Conservation (phyloP, 2,329 filamentous ascomycete genomes). For the Alternaria novae-zelandiae region DNA sequence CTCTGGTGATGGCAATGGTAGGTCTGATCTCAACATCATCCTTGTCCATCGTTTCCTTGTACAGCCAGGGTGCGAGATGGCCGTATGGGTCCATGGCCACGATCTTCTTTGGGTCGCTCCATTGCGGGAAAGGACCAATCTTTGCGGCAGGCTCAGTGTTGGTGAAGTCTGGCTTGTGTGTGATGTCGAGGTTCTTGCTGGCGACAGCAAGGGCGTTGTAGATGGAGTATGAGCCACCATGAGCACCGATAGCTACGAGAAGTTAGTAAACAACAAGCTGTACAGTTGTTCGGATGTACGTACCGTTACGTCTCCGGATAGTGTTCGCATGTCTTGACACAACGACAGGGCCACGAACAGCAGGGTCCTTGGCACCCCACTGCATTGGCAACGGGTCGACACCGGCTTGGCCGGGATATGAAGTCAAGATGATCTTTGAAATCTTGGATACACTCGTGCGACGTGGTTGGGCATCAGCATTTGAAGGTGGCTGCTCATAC, state of each 20-base stretch:
- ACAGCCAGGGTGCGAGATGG: constrained; percentile 84
- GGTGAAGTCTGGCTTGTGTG: constrained; percentile 79
- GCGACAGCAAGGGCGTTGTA: constrained; percentile 94
- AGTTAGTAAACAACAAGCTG: too few relatives aligned
- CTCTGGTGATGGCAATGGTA: constrained; percentile 89
- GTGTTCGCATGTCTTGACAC: constrained; percentile 79
- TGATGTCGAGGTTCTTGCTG: constrained; percentile 82
- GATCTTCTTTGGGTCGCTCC: constrained; percentile 90
- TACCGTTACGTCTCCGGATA: constrained; percentile 81
- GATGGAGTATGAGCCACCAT: constrained; percentile 92
- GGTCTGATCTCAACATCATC: constrained; percentile 86
- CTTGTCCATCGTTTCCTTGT: constrained; percentile 76
- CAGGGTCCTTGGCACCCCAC: constrained; percentile 82
- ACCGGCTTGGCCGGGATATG: constrained; percentile 91
- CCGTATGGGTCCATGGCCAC: constrained; percentile 97
- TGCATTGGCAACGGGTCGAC: constrained; percentile 89
- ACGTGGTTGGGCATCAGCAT: constrained; percentile 43
- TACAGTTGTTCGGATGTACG: constrained; percentile 9
- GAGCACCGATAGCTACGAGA: constrained; percentile 66
- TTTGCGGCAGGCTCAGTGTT: constrained; percentile 92
- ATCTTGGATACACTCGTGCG: constrained; percentile 55
- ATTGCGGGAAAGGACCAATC: constrained; percentile 88
- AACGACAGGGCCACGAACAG: constrained; percentile 82
- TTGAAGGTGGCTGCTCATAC: constrained; percentile 46
- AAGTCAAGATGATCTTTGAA: constrained; percentile 74